Conservation (phyloP, 108 stramenopile species). For the Pseudonitzschia multiseries region DNA sequence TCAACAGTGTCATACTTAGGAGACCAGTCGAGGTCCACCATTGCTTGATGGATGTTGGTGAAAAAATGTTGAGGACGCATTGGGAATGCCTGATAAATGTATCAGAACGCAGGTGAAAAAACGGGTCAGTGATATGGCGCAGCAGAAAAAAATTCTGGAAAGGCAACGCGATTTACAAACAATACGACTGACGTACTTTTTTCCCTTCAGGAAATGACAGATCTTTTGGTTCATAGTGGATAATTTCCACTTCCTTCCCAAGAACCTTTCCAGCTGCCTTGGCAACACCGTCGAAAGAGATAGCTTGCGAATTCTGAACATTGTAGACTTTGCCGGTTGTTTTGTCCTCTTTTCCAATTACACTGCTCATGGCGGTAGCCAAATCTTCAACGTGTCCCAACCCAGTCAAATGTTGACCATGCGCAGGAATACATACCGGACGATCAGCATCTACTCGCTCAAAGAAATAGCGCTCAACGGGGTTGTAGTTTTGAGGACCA, state of each 20-base stretch:
- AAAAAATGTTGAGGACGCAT: slow-evolving; percentile 46
- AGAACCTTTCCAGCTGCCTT: slow-evolving; percentile 30
- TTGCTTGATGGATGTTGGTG: slow-evolving; percentile 29
- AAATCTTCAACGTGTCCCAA: slow-evolving; percentile 41
- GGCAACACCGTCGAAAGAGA: slow-evolving; percentile 40
- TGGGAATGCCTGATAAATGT: slow-evolving; percentile 24
- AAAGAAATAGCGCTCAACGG: slow-evolving; percentile 41
- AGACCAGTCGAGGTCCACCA: slow-evolving; percentile 37
- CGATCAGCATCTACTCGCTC: slow-evolving; percentile 35
- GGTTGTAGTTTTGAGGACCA: slow-evolving; percentile 43
- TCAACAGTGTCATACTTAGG: slow-evolving; percentile 33
- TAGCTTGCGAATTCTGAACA: slow-evolving; percentile 36
- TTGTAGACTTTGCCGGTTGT: slow-evolving; percentile 43
- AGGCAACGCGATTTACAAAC: neutral
- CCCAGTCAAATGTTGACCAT: slow-evolving; percentile 40
- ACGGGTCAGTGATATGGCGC: neutral
- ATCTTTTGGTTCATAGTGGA: slow-evolving; percentile 35
- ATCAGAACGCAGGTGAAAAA: too few species aligned
- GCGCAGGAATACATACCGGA: slow-evolving; percentile 37
- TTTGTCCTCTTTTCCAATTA: slow-evolving; percentile 27
- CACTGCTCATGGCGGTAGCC: slow-evolving; percentile 38
- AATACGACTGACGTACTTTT: slow-evolving; percentile 10
- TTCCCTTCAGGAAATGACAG: slow-evolving; percentile 33
- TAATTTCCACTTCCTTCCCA: slow-evolving; percentile 31
- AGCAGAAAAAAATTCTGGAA: neutral